These are phyloP conservation scores for Helichrysum umbraculigerum DNA, from an alignment of 129 eudicot species.

Conservation along the genomic window DNA sequence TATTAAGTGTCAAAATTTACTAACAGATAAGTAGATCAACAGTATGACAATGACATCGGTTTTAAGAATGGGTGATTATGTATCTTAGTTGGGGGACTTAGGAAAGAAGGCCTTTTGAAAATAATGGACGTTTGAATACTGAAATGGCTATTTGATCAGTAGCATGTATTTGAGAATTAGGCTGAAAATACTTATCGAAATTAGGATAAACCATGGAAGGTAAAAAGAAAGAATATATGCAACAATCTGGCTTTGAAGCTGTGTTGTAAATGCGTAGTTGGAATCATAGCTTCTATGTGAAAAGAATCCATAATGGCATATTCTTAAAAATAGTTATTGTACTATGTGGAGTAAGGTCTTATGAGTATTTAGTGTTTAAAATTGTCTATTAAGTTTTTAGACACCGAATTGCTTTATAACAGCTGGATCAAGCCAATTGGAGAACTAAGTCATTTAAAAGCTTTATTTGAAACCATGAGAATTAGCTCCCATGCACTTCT, in stretches of 20 bases:
- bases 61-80: not conserved
- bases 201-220: not conserved
- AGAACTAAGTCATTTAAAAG: not conserved
- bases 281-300: not conserved
- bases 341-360: not conserved
- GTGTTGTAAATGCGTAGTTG: not conserved
- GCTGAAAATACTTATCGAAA: not conserved
- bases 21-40: not conserved
- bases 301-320: not conserved
- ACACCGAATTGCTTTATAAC: not conserved
- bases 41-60: not conserved
- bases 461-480: not conserved
- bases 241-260: not conserved
- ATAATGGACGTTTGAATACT: not conserved
- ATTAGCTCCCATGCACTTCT: not conserved
- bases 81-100: not conserved
- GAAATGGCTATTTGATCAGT: not conserved
- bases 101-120: not conserved
- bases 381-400: not conserved
- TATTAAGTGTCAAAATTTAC: not conserved
- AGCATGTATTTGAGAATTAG: not conserved
- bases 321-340: not conserved
- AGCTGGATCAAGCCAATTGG: not conserved
- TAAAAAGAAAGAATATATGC: not conserved
- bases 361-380: not conserved